Evolutionary conservation across 176 grass and related monocot species (phyloP).

Genomic region (Cenchrus purpureus): DNA sequence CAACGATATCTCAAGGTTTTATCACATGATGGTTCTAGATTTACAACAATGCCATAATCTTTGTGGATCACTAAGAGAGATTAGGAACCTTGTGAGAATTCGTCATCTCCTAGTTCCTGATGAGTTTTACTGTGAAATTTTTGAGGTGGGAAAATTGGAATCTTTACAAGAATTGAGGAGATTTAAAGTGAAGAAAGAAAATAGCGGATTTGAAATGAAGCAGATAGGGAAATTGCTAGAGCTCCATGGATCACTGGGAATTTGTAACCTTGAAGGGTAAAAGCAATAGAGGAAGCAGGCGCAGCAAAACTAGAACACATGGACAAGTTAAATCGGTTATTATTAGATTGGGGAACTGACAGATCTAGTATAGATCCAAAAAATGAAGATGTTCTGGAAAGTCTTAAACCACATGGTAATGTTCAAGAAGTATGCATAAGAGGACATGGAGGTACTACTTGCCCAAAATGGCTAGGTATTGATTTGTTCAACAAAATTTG

Average conservation of each 20-base stretch:
- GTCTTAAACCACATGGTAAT: neutral
- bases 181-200: neutral
- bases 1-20: neutral
- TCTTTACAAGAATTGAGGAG: neutral
- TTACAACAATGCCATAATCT: neutral
- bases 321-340: neutral
- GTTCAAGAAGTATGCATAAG: neutral
- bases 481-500: no score
- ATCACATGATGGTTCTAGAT: constrained; percentile 25
- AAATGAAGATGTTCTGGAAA: neutral
- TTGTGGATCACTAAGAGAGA: neutral
- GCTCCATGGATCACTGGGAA: neutral
- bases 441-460: neutral
- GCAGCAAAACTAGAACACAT: neutral
- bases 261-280: neutral
- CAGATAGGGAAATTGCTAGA: no score
- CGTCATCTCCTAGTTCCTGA: neutral
- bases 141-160: no score
- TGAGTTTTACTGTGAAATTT: neutral
- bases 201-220: no score
- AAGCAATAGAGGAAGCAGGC: neutral
- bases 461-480: neutral
- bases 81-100: constrained; percentile 6
- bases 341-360: neutral
- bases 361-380: fast-evolving